Evolutionary conservation across 129 eudicot genomes (phyloP), one percentile per base, ranked within the genome.

Genomic region (Flaveria bidentis): DNA sequence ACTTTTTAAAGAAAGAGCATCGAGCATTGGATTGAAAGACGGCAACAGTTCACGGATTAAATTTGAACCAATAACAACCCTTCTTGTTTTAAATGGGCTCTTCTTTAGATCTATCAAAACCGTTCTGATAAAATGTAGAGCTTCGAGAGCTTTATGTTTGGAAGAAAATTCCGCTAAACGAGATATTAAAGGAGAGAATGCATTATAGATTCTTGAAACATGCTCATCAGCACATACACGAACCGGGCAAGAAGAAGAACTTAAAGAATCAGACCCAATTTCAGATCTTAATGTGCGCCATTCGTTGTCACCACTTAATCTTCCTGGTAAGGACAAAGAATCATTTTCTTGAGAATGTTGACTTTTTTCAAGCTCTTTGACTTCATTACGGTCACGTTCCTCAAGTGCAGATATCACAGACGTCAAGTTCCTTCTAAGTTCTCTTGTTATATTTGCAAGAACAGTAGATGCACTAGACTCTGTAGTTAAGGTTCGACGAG

Each of bases 261-360:
- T 87, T 68, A 89, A 63, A 6, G 96, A 84, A 56, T 84, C 87
- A 15, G 96, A 85, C 67, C 85, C 96, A 60, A 81, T 79, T 76
- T 94, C 98, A 1, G 93, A 86, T 89, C 98, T 94, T 69, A 88
- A 85, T 30, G 82, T 63, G 55, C 97, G 87, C 98, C 98, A 94
- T 78, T 87, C 93, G 76, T 88, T 85, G 78, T 89, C 88, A 50
- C 98, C 98, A 78, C 97, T 94, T 78, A 78, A 80, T 84, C 98
- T 91, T 66, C 98, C 98, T 51, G 98, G 98, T 64, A 94, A 86
- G 47, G 96, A 87, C 64, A 88, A 55, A 61, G 91, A 78, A 36
- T 80, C 72, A 53, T 91, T 86, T 67, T 81, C 85, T 78, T 83
- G 81, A 41, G 86, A 83, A 44, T 69, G 78, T 71, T 83, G 75